Percentiles rank a stretch among this genome's conserved stretches.
phyloP scores from a whole-genome alignment of 2,329 filamentous ascomycete species.

The Pseudogymnoascus sp. region DNA sequence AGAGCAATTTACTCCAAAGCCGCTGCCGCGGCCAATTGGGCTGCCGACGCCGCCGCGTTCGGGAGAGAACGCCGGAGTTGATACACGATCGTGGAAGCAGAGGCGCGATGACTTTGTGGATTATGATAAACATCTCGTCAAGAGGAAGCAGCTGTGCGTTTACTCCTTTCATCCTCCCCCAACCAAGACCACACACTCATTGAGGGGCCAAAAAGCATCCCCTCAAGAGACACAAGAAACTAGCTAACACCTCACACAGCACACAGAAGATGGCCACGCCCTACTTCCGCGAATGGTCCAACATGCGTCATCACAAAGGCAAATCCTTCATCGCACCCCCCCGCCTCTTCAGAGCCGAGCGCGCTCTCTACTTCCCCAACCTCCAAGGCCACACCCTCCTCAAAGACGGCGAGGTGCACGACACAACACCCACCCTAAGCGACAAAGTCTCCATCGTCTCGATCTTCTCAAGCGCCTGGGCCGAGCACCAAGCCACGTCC shows the following conservation, averaged over 20 bases:
- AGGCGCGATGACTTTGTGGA: constrained; percentile 72
- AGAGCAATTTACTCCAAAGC: constrained; percentile 49
- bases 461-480: constrained; percentile 79
- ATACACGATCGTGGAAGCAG: constrained; percentile 57
- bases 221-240: neutral
- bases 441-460: constrained; percentile 72
- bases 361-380: constrained; percentile 90
- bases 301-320: constrained; percentile 72
- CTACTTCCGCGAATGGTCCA: constrained; percentile 94
- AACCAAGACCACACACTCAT: neutral
- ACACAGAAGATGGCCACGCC: constrained; percentile 72
- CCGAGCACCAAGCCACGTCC: constrained; percentile 65
- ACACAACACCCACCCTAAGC: constrained; percentile 68
- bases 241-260: constrained; percentile 33
- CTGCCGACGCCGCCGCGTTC: constrained; percentile 62
- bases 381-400: constrained; percentile 70
- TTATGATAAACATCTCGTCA: constrained; percentile 73
- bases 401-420: constrained; percentile 42
- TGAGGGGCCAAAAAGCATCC: too few species aligned
- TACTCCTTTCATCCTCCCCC: neutral
- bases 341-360: constrained; percentile 72
- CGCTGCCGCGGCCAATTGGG: constrained; percentile 69
- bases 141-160: constrained; percentile 63
- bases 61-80: constrained; percentile 76
- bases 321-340: constrained; percentile 87